Conservation (phyloP, 352 stramenopile species). For the Pythium myriotylum region DNA sequence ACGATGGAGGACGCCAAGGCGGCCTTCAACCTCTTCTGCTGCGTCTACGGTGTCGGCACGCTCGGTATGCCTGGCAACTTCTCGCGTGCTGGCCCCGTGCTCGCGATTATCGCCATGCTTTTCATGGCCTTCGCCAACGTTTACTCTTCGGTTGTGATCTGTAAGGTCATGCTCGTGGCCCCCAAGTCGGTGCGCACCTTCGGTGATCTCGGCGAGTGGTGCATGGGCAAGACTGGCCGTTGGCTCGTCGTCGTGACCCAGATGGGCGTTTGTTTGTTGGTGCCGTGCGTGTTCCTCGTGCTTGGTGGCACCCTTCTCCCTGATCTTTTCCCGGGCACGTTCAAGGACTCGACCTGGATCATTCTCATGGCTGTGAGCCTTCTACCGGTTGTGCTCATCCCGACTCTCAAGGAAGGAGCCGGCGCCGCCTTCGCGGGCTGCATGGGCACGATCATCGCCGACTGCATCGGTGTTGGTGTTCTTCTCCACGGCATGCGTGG, state of each 20-base stretch:
- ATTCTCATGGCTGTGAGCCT: slow-evolving; percentile 13
- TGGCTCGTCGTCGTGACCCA: slow-evolving; percentile 25
- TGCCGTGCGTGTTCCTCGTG: slow-evolving; percentile 28
- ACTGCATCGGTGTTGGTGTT: slow-evolving; percentile 29
- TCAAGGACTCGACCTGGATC: slow-evolving; percentile 17
- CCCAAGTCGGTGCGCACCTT: slow-evolving; percentile 22
- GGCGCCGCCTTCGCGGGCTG: slow-evolving; percentile 29
- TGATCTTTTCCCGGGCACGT: slow-evolving; percentile 30
- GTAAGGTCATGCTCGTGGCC: slow-evolving; percentile 16
- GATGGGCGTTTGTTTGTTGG: slow-evolving; percentile 22
- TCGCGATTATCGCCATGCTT: slow-evolving; percentile 29
- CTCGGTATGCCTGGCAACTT: slow-evolving; percentile 74
- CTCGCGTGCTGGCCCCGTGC: slow-evolving; percentile 46
- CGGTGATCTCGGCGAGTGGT: slow-evolving; percentile 38
- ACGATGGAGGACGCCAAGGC: slow-evolving; percentile 21
- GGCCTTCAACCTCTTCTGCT: slow-evolving; percentile 64
- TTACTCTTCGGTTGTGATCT: slow-evolving; percentile 29
- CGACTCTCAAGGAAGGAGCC: slow-evolving; percentile 35
- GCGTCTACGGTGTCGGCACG: slow-evolving; percentile 65
- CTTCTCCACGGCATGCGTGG: slow-evolving; percentile 31
- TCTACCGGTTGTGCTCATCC: slow-evolving; percentile 28
- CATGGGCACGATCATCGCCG: slow-evolving; percentile 33
- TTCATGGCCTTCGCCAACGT: slow-evolving; percentile 42
- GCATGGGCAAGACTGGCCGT: slow-evolving; percentile 30
- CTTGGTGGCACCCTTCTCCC: slow-evolving; percentile 28